Evolutionary conservation across 306 rosid genomes (phyloP), one percentile per base, ranked within the genome.

Genomic region (Quercus agrifolia): DNA sequence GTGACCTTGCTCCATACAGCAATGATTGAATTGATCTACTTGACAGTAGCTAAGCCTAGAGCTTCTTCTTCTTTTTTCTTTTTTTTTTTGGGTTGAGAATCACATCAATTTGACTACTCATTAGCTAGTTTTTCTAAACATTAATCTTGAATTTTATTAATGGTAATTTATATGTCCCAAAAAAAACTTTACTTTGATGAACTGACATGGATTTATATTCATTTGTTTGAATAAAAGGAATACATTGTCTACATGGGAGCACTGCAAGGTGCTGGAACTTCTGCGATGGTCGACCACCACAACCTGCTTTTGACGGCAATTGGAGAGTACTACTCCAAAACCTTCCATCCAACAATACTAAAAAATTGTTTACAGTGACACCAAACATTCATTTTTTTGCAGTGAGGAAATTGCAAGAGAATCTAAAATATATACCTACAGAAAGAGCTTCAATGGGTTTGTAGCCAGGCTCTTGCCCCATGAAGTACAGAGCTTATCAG

Each of bases 221-320:
- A 56, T 71, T 74, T 77, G 62, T 74, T 33, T 41, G 28, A 57
- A 57, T 27, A 56, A 83, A 89, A 92, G 98, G 85, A 94, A 2
- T 92, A 91, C 77, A 92, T 94, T 75, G 90, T 94, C 25, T 92
- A 94, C 85, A 92, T 91, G 97, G 94, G 96, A 74, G 89, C 86
- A 59, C 23, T 87, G 63, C 92, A 86, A 1, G 70, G 19, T 51
- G 54, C 78, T 11, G 76, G 11, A 63, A 57, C 81, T 68, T 68
- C 89, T 27, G 74, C 78, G 78, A 70, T 81, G 63, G 69, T 56
- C 51, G 76, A 77, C 70, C 97, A 94, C 83, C 81, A 91, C 79
- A 81, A 78, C 85, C 31, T 94, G 75, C 88, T 94, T 59, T 41
- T 59, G 4, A 5, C 85, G 49, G 85, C 85, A 1, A 86, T 89